Percentiles rank a stretch among this genome's conserved stretches.
Evolutionary conservation across 768 basidiomycete species (phyloP).

Genomic region (Lyophyllum atratum): DNA sequence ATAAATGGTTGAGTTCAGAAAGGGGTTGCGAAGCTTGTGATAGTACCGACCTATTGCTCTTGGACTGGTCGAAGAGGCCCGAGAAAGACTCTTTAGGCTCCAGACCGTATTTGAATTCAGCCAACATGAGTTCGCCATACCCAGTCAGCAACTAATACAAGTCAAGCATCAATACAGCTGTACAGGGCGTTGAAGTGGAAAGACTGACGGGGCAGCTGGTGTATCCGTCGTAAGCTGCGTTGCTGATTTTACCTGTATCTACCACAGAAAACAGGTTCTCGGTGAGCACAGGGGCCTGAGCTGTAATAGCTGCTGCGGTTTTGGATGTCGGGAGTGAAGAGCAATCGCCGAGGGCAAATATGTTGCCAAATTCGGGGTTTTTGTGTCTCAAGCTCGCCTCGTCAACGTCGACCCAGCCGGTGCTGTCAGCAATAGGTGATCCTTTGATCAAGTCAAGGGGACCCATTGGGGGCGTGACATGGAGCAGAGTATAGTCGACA

Average conservation of each 20-base stretch:
- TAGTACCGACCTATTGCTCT: slow-evolving; percentile 62
- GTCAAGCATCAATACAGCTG: slow-evolving; percentile 6
- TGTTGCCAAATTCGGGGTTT: slow-evolving; percentile 77
- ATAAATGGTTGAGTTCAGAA: not conserved
- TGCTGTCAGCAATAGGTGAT: slow-evolving; percentile 75
- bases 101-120: slow-evolving; percentile 93
- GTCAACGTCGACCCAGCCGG: slow-evolving; percentile 91
- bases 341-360: slow-evolving; percentile 93
- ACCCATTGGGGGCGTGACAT: slow-evolving; percentile 92
- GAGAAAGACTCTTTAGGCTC: slow-evolving; percentile 88
- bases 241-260: slow-evolving; percentile 68
- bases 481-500: slow-evolving; percentile 80
- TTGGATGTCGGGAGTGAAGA: slow-evolving; percentile 93
- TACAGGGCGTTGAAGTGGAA: not conserved
- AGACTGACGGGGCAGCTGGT: slow-evolving; percentile 79
- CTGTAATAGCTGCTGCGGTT: slow-evolving; percentile 92
- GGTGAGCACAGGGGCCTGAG: slow-evolving; percentile 86
- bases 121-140: slow-evolving; percentile 81
- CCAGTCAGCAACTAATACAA: slow-evolving; percentile 68
- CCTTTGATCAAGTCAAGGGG: slow-evolving; percentile 79
- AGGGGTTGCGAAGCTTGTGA: no score
- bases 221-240: slow-evolving; percentile 84
- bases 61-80: slow-evolving; percentile 69
- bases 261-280: slow-evolving; percentile 84
- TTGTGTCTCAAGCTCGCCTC: slow-evolving; percentile 78